These are phyloP conservation scores for Petasospora rhodanensis DNA, from an alignment of 1,139 yeast species.

Conservation along the genomic window DNA sequence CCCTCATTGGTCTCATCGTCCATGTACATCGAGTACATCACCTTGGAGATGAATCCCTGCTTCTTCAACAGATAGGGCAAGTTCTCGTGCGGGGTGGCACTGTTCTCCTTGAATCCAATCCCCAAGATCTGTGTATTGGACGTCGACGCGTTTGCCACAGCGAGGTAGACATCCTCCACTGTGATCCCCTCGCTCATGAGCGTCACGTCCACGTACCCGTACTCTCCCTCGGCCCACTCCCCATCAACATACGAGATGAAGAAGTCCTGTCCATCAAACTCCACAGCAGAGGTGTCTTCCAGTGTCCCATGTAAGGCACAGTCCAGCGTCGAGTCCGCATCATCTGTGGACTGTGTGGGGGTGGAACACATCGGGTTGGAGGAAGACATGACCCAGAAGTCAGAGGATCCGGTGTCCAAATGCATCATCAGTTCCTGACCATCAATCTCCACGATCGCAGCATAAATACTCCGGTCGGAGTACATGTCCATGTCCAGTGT, in stretches of 20 bases:
- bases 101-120: neutral
- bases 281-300: neutral
- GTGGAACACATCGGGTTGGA: constrained; percentile 1
- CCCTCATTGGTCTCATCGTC: constrained; percentile 35
- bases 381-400: constrained; percentile 7
- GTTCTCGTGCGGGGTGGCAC: neutral
- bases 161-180: neutral
- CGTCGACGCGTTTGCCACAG: neutral
- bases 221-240: neutral
- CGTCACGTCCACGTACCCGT: neutral
- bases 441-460: no score
- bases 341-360: neutral
- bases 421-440: no score
- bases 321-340: neutral
- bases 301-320: neutral
- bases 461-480: no score
- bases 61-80: constrained; percentile 7
- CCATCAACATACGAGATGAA: neutral
- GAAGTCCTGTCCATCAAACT: neutral
- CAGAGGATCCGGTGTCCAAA: constrained; percentile 10
- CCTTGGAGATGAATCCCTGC: constrained; percentile 47
- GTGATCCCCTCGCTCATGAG: neutral
- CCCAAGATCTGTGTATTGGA: neutral
- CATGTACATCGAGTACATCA: constrained; percentile 50
- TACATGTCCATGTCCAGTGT: no score